Conservation (phyloP, 306 rosid species). For the Quercus suber region DNA sequence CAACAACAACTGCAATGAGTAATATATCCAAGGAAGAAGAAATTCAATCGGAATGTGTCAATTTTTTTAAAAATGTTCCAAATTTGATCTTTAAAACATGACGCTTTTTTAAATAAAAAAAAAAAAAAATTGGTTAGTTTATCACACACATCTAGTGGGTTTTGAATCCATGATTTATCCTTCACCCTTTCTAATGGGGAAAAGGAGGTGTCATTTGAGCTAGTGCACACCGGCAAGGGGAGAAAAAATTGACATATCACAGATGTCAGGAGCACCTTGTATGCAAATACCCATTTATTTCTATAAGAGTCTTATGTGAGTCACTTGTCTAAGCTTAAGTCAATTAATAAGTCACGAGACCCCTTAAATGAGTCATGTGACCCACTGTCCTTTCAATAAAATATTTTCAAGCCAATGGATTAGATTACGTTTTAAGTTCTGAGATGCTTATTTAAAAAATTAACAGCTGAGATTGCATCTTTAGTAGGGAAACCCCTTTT, state of each 20-base stretch:
- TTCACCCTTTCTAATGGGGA: too few species aligned
- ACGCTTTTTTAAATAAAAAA: neutral
- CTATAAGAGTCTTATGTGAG: neutral
- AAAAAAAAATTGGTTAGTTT: neutral
- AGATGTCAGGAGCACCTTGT: neutral
- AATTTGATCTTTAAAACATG: neutral
- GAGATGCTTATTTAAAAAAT: neutral
- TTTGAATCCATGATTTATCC: too few species aligned
- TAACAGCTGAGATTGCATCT: neutral
- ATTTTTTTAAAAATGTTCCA: neutral
- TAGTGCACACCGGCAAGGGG: too few species aligned
- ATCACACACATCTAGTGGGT: too few species aligned
- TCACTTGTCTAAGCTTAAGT: neutral
- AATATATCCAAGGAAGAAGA: slow-evolving; percentile 16
- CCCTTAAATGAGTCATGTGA: neutral
- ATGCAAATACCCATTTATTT: neutral
- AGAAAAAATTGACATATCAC: too few species aligned
- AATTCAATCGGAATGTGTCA: neutral
- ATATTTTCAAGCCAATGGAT: neutral
- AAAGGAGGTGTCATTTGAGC: too few species aligned
- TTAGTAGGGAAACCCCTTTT: neutral
- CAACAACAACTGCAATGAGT: slow-evolving; percentile 49
- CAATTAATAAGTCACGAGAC: neutral
- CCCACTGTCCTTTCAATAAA: neutral
- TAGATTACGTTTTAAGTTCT: neutral